Percentiles rank a stretch among this genome's conserved stretches.
Evolutionary conservation across 1,284 basidiomycete species (phyloP).

Genomic region (Marasmius oreades): DNA sequence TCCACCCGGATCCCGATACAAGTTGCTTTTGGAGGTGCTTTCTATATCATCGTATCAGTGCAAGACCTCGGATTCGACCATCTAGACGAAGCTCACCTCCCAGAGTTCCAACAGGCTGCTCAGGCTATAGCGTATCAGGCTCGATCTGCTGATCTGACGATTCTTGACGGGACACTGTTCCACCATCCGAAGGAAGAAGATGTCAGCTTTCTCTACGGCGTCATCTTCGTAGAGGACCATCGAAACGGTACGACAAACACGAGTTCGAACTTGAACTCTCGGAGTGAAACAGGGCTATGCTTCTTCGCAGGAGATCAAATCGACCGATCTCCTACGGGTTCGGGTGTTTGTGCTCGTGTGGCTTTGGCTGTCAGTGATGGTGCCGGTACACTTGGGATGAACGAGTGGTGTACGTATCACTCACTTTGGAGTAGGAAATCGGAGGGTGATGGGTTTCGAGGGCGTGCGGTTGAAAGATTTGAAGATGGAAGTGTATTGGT

Average conservation of each 20-base stretch:
- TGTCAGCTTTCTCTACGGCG: conserved; percentile 34
- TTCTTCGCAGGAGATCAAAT: conserved; percentile 41
- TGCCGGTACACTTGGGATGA: conserved; percentile 24
- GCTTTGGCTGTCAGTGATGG: conserved; percentile 36
- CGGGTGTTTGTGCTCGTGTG: conserved; percentile 37
- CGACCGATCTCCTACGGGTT: conserved; percentile 41
- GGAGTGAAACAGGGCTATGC: conserved; percentile 29
- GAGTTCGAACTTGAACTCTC: conserved; percentile 20
- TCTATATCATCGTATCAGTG: conserved; percentile 36
- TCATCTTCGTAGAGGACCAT: conserved; percentile 37
- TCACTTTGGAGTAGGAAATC: conserved; percentile 28
- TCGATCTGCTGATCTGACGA: conserved; percentile 12
- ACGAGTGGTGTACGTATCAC: conserved; percentile 29
- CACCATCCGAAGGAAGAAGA: conserved; percentile 30
- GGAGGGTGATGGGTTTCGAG: conserved; percentile 26
- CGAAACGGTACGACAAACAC: too few species aligned
- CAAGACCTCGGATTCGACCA: conserved; percentile 31
- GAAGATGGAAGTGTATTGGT: conserved; percentile 22
- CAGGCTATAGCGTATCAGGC: conserved; percentile 23
- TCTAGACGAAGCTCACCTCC: conserved; percentile 18
- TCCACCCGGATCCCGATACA: conserved; percentile 26
- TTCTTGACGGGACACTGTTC: conserved; percentile 21
- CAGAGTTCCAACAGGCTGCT: conserved; percentile 30
- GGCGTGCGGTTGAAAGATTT: conserved; percentile 21
- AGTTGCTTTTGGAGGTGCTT: conserved; percentile 40